Evolutionary conservation across 2,329 filamentous ascomycete species (phyloP).

Genomic region (Thermothelomyces thermophilus): DNA sequence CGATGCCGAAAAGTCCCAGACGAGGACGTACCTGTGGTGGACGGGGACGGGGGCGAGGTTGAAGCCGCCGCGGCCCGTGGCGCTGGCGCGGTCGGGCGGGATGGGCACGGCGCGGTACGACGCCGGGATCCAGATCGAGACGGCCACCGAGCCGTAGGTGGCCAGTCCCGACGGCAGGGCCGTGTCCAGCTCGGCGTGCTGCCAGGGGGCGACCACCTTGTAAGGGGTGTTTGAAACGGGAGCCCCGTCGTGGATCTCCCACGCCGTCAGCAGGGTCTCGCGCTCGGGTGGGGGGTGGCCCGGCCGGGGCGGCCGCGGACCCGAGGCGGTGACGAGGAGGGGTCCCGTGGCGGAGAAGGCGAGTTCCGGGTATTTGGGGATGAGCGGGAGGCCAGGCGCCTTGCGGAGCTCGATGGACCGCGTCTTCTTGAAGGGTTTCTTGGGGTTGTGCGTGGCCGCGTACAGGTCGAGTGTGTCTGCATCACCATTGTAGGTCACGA

Average conservation of each 20-base stretch:
- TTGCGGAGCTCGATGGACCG: conserved; percentile 32
- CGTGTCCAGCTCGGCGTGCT: conserved; percentile 35
- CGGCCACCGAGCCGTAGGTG: conserved; percentile 34
- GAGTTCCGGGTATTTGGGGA: conserved; percentile 36
- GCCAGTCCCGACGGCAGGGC: conserved; percentile 33
- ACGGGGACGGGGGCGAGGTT: conserved; percentile 32
- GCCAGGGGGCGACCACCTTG: conserved; percentile 33
- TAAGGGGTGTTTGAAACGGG: conserved; percentile 29
- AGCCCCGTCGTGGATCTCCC: conserved; percentile 31
- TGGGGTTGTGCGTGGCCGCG: conserved; percentile 26
- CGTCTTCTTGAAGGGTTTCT: conserved; percentile 34
- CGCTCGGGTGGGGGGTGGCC: conserved; percentile 34
- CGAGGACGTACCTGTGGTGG: conserved; percentile 31
- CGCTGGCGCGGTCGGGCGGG: conserved; percentile 12
- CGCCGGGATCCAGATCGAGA: conserved; percentile 38
- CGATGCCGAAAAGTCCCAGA: conserved; percentile 36
- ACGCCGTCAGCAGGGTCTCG: conserved; percentile 35
- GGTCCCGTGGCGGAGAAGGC: conserved; percentile 36
- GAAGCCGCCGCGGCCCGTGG: conserved; percentile 26
- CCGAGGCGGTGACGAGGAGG: conserved; percentile 34
- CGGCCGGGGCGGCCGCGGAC: conserved; percentile 33
- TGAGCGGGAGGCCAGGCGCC: conserved; percentile 30
- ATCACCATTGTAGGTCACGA: conserved; percentile 33
- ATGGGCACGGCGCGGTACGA: conserved; percentile 31
- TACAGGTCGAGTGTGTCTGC: conserved; percentile 31